Evolutionary conservation across 2,329 filamentous ascomycete genomes (phyloP), one percentile per base, ranked within the genome.

Genomic region (Cylindrodendrum hubeiense): DNA sequence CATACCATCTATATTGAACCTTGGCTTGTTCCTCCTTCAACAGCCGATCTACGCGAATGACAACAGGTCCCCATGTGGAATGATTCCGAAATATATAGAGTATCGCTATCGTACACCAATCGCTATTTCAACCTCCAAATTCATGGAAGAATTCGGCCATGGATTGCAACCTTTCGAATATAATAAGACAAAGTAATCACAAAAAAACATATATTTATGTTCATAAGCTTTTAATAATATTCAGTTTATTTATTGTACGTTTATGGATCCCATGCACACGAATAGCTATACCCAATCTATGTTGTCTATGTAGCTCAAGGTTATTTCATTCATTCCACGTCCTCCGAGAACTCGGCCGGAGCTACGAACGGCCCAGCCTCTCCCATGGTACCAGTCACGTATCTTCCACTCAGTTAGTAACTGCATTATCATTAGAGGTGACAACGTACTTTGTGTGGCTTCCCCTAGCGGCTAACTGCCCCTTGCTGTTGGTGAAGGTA

Each of bases 371-470:
- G 78, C 0, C 79, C 80, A 12, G 76, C 75, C 4, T 73, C 74
- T 5, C 78, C 76, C 69, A 79, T 75, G 0, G 81, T 82, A 10
- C 79, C 79, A 1, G 76, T 73, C 2, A 86, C 80, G 57, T 82
- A 86, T 72, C 84, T 86, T 3, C 0, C 12, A 13, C 5, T 7
- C 2, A 3, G 26, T 74, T n/a, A 74, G 63, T 4, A 15, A 46
- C 50, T 39, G 49, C 26, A 30, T 17, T 19, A 13, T 5, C 3
- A 33, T 8, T 24, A 3, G 3, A 30, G 4, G 6, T 43, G 21
- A 6, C 3, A 34, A 68, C 83, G 75, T 72, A 90, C 89, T 91
- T 91, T 15, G 89, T 91, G 73, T 91, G 89, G 68, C 88, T 91
- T 46, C 89, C 89, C 50, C 89, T 79, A 0, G 89, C 89, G 12